Conservation (phyloP, 2,329 filamentous ascomycete species). For the Pseudocercospora musae region DNA sequence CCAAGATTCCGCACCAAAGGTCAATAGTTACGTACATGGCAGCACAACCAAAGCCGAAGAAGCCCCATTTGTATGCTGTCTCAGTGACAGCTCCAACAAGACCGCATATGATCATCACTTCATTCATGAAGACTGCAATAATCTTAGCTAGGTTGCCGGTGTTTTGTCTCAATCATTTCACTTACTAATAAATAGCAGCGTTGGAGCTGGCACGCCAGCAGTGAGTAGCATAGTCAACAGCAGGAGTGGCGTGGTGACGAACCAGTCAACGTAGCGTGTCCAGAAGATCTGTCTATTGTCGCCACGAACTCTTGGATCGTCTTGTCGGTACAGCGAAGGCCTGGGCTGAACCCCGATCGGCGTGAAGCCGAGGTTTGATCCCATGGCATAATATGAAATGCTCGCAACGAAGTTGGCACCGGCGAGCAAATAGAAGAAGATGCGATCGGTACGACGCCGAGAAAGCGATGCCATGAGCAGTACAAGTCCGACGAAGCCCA, state of each 20-base stretch:
- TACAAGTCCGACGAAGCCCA: conserved; percentile 50
- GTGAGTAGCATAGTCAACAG: conserved; percentile 59
- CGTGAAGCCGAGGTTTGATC: conserved; percentile 58
- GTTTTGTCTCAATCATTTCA: too few species aligned
- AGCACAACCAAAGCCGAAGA: conserved; percentile 32
- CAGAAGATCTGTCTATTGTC: conserved; percentile 59
- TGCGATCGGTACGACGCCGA: conserved; percentile 50
- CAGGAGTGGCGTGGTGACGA: conserved; percentile 59
- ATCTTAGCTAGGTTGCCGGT: neutral
- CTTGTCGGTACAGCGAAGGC: conserved; percentile 40
- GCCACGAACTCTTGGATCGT: conserved; percentile 43
- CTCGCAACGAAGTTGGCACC: conserved; percentile 52
- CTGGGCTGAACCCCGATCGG: conserved; percentile 54
- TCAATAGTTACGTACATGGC: conserved; percentile 67
- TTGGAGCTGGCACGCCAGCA: conserved; percentile 59
- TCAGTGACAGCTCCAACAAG: conserved; percentile 60
- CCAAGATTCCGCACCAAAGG: conserved; percentile 85
- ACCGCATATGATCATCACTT: conserved; percentile 61
- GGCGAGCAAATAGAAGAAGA: conserved; percentile 60
- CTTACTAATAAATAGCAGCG: conserved; percentile 52
- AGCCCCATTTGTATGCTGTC: conserved; percentile 59
- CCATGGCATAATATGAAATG: conserved; percentile 62
- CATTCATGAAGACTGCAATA: conserved; percentile 50
- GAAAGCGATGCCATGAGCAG: conserved; percentile 50
- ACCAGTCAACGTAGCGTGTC: conserved; percentile 60